These are phyloP conservation scores for Cerrena zonata DNA, from an alignment of 1,284 basidiomycete species.

Conservation along the genomic window DNA sequence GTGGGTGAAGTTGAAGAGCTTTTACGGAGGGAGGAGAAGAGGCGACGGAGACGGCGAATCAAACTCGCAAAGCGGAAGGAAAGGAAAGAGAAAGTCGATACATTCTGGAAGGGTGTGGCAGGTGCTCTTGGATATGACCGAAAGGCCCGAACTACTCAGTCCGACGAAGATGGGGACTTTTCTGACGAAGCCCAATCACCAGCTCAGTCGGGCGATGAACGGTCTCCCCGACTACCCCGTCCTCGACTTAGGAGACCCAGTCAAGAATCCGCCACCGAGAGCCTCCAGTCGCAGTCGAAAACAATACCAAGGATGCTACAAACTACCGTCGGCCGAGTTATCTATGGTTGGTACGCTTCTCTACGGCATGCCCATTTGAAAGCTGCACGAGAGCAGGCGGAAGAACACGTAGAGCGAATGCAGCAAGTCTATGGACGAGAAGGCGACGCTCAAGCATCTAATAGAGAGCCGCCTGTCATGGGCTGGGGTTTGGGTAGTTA, in stretches of 20 bases:
- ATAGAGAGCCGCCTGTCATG: constrained; percentile 26
- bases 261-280: not conserved
- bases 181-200: not conserved
- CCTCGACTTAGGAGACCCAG: not conserved
- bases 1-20: constrained; percentile 60
- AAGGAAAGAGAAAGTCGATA: constrained; percentile 42
- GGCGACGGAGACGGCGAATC: constrained; percentile 41
- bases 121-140: constrained; percentile 26
- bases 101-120: constrained; percentile 49
- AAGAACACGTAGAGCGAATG: constrained; percentile 57
- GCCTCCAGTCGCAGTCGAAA: not conserved
- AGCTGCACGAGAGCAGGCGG: constrained; percentile 62
- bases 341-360: constrained; percentile 50
- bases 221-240: not conserved
- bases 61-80: constrained; percentile 35
- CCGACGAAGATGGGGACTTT: not conserved
- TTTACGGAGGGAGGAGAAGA: constrained; percentile 52
- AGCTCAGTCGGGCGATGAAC: not conserved
- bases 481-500: constrained; percentile 74
- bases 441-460: constrained; percentile 18
- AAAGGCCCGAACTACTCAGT: constrained; percentile 3
- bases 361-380: constrained; percentile 60
- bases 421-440: constrained; percentile 48
- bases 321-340: constrained; percentile 20
- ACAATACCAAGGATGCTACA: not conserved